phyloP scores from a whole-genome alignment of 2,329 filamentous ascomycete species.

The Botrytis byssoidea region DNA sequence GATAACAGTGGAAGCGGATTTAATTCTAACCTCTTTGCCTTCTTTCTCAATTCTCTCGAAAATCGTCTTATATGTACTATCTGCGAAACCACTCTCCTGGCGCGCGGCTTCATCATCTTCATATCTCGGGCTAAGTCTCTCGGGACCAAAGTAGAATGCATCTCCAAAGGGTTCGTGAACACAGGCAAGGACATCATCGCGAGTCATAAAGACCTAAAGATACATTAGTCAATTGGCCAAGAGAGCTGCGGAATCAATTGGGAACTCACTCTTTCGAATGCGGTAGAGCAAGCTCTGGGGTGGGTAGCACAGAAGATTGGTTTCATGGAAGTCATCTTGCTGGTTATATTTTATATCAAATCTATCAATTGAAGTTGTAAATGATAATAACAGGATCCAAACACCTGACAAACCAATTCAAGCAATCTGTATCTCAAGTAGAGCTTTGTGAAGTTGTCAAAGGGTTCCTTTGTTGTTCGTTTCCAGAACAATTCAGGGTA shows the following conservation, averaged over 20 bases:
- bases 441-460: constrained; percentile 22
- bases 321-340: constrained; percentile 64
- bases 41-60: constrained; percentile 73
- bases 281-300: constrained; percentile 91
- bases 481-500: constrained; percentile 16
- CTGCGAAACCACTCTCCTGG: constrained; percentile 61
- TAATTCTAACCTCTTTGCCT: constrained; percentile 55
- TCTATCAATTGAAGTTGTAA: background rate
- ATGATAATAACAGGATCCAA: background rate
- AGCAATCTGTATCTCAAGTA: constrained; percentile 37
- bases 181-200: constrained; percentile 74
- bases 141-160: constrained; percentile 93
- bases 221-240: constrained; percentile 18
- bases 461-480: constrained; percentile 8
- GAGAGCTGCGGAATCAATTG: background rate
- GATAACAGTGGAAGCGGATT: constrained; percentile 21
- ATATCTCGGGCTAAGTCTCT: constrained; percentile 78
- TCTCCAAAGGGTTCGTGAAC: constrained; percentile 97
- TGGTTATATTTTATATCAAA: constrained; percentile 13
- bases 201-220: constrained; percentile 92
- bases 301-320: constrained; percentile 93
- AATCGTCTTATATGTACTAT: constrained; percentile 73
- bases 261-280: constrained; percentile 78
- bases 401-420: background rate
- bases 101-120: constrained; percentile 61